Conservation (phyloP, 345 rosid species). For the Rhizophora apiculata region DNA sequence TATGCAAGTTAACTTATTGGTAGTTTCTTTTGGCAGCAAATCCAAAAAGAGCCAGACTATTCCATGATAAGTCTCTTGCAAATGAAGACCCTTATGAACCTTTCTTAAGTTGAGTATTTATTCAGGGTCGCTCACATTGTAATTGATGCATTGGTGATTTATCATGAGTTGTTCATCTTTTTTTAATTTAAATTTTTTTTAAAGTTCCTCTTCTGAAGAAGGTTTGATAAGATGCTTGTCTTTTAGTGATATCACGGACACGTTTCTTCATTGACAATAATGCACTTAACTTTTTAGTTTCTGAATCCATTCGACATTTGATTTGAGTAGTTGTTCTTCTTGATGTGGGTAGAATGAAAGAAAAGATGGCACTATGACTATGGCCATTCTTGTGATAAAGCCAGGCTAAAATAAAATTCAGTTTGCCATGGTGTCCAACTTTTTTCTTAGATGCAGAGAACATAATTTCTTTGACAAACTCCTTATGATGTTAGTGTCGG, state of each 20-base stretch:
- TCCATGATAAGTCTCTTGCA: slow-evolving; percentile 77
- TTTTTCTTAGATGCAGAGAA: no score
- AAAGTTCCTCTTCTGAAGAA: no score
- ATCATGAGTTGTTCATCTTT: not conserved
- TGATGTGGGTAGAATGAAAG: not conserved
- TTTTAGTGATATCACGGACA: no score
- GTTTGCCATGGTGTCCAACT: no score
- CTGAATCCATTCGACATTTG: not conserved
- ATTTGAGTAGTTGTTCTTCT: not conserved
- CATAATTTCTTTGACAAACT: no score
- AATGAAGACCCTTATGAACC: slow-evolving; percentile 86
- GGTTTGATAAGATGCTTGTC: no score
- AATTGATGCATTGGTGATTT: not conserved
- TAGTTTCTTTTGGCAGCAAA: slow-evolving; percentile 57
- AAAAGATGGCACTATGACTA: not conserved
- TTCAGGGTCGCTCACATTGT: not conserved
- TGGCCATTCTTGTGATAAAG: not conserved
- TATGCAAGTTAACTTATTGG: slow-evolving; percentile 17
- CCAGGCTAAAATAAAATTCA: no score
- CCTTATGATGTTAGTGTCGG: no score
- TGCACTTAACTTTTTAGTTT: not conserved
- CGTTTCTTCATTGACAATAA: no score
- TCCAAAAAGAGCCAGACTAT: slow-evolving; percentile 83
- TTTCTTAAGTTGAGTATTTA: slow-evolving; percentile 75
- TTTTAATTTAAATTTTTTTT: not conserved